Evolutionary conservation across 2,329 filamentous ascomycete genomes (phyloP), one percentile per base, ranked within the genome.

Genomic region (Curvularia sp.): DNA sequence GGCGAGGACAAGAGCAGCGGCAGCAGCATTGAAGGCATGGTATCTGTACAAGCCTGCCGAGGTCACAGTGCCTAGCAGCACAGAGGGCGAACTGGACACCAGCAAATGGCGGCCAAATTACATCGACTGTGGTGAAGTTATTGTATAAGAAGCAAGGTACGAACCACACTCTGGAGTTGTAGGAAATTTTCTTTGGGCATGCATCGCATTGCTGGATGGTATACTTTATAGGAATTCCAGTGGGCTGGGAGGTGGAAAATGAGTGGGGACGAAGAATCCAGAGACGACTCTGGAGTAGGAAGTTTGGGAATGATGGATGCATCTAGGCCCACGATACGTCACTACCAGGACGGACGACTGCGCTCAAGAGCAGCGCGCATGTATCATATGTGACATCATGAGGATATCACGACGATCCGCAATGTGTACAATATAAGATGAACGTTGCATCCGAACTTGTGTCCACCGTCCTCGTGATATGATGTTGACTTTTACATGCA

Each of bases 11-110:
- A 86, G 91, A 76, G 95, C 95, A 20, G 88, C 91, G 38, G 93
- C 96, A 71, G 89, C 90, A 63, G 89, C 93, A 18, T 83, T 99
- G 73, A 96, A 97, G 83, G 85, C 89, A 5, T 99, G 95, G 95
- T 99, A 99, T 78, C 83, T 99, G 53, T 99, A 99, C 82, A 93
- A 89, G 76, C 94, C 95, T 1, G 73, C 85, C 33, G 75, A 82
- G 24, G 77, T 81, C 6, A 79, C 80, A 31, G 72, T 85, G 53
- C 84, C 85, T 26, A 85, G 82, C 64, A 82, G 83, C 61, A 81
- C 74, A 62, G 77, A 74, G 38, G 71, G 74, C 9, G 68, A 70
- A 44, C 66, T 71, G 22, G 72, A 75, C 48, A 67, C 69, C 28
- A 77, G 70, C 57, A 71, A 71, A 26, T 87, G 84, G 81, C 81